phyloP scores from a whole-genome alignment of 2,329 filamentous ascomycete species.

The Pseudocercospora cruenta region DNA sequence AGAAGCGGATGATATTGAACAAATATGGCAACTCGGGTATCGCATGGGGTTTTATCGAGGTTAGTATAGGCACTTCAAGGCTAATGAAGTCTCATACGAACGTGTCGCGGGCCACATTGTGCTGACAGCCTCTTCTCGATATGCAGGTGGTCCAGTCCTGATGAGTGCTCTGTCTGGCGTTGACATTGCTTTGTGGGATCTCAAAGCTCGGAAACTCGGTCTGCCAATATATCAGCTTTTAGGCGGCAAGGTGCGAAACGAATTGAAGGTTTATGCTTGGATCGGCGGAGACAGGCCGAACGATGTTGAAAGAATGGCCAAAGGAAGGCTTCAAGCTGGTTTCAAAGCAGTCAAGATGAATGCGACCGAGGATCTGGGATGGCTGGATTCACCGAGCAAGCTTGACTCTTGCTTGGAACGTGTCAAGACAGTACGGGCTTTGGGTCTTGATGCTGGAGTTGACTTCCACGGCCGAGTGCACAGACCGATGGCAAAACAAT shows the following conservation, averaged over 20 bases:
- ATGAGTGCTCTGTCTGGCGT: slow-evolving; percentile 79
- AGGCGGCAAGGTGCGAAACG: slow-evolving; percentile 72
- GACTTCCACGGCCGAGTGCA: slow-evolving; percentile 80
- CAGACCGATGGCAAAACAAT: slow-evolving; percentile 77
- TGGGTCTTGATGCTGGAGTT: slow-evolving; percentile 73
- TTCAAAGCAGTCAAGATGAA: slow-evolving; percentile 78
- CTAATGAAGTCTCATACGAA: too few species aligned
- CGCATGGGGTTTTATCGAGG: slow-evolving; percentile 73
- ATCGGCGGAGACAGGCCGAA: slow-evolving; percentile 73
- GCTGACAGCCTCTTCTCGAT: too few species aligned
- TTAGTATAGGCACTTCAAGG: too few species aligned
- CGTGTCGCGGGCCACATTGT: too few species aligned
- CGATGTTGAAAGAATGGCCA: slow-evolving; percentile 60
- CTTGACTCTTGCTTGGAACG: slow-evolving; percentile 68
- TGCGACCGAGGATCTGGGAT: slow-evolving; percentile 73
- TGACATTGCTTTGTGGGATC: slow-evolving; percentile 79
- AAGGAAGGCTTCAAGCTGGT: slow-evolving; percentile 62
- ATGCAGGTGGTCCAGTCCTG: slow-evolving; percentile 66
- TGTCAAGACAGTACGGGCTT: slow-evolving; percentile 67
- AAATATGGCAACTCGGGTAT: slow-evolving; percentile 77
- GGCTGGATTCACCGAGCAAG: slow-evolving; percentile 71
- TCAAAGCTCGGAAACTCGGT: slow-evolving; percentile 67
- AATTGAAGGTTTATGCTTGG: slow-evolving; percentile 75
- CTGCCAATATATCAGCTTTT: slow-evolving; percentile 75
- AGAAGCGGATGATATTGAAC: slow-evolving; percentile 77